Evolutionary conservation across 345 rosid species (phyloP), one percentile per base, ranked within the genome.

Genomic region (Dimocarpus longan): DNA sequence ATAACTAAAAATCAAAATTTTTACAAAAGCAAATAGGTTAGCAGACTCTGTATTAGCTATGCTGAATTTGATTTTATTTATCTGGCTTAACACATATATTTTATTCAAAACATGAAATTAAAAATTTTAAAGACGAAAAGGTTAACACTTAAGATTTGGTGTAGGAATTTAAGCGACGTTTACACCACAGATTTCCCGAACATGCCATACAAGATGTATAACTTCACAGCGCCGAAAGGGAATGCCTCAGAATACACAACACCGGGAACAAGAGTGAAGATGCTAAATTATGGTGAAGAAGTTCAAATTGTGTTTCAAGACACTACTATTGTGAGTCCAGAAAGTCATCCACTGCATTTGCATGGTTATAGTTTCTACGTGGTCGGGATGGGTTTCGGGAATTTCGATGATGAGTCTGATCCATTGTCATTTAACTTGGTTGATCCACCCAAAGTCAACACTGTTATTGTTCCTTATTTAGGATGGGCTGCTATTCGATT

Each of bases 291-390:
- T 28, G 73, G 78, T 66, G 59, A 72, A 12, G 43, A 73, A 28
- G 76, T 83, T 50, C 86, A 86, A 64, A 50, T 83, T 4, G 85
- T 86, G 32, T 71, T 81, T 6, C 86, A 86, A 81, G 84, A 83
- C 15, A 83, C 85, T 2, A 57, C 68, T 22, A 15, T 80, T 10
- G 72, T 63, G 15, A 57, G 70, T 11, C 76, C 82, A 3, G 78
- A 74, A 60, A 73, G 80, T 68, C 89, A 86, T 63, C 89, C 87
- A 12, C 82, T 86, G 68, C 89, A 86, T 46, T 60, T 86, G 7
- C 89, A 86, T 66, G 89, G 87, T 5, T 66, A 74, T 48, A 84
- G 81, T 72, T 86, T 84, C 79, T 84, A 82, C 46, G 70, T 82
- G 3, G 84, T 86, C 4, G 84, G 84, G 18, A 13, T 2, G 3